phyloP scores from a whole-genome alignment of 352 stramenopile species.

The Phytophthora chlamydospora region DNA sequence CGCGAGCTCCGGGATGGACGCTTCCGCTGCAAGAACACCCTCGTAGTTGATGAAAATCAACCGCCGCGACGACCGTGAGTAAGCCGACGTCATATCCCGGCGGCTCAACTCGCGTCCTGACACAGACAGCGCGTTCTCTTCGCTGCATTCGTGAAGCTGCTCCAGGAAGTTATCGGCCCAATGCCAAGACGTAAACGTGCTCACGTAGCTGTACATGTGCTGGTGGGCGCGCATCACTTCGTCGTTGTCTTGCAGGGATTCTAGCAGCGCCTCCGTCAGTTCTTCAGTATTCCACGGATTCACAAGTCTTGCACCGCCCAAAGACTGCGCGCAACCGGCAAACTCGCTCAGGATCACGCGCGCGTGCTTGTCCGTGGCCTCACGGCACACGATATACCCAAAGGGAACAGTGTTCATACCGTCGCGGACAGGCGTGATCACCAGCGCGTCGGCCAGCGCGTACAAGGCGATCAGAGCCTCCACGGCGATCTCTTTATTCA shows the following conservation, averaged over 20 bases:
- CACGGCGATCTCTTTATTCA: constrained; percentile 88
- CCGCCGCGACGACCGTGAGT: constrained; percentile 66
- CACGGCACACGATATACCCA: constrained; percentile 90
- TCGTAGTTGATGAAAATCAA: constrained; percentile 92
- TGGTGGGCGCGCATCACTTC: constrained; percentile 77
- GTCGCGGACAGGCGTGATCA: constrained; percentile 89
- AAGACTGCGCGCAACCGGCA: constrained; percentile 86
- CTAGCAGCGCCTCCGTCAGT: constrained; percentile 56
- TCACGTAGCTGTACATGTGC: constrained; percentile 87
- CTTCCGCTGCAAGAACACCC: constrained; percentile 81
- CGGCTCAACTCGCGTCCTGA: constrained; percentile 80
- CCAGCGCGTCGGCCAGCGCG: constrained; percentile 77
- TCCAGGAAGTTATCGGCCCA: constrained; percentile 86
- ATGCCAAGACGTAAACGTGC: constrained; percentile 73
- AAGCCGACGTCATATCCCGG: constrained; percentile 88
- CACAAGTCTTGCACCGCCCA: constrained; percentile 82
- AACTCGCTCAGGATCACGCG: constrained; percentile 93
- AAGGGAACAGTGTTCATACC: constrained; percentile 93
- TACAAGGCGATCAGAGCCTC: constrained; percentile 92
- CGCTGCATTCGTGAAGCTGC: constrained; percentile 76
- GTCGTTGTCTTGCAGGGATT: constrained; percentile 63
- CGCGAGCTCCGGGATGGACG: constrained; percentile 87
- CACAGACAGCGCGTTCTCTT: constrained; percentile 71
- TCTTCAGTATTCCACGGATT: constrained; percentile 91
- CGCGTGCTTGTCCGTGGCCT: constrained; percentile 66